Conservation (phyloP, 2,329 filamentous ascomycete species). For the Nothophoma quercina region DNA sequence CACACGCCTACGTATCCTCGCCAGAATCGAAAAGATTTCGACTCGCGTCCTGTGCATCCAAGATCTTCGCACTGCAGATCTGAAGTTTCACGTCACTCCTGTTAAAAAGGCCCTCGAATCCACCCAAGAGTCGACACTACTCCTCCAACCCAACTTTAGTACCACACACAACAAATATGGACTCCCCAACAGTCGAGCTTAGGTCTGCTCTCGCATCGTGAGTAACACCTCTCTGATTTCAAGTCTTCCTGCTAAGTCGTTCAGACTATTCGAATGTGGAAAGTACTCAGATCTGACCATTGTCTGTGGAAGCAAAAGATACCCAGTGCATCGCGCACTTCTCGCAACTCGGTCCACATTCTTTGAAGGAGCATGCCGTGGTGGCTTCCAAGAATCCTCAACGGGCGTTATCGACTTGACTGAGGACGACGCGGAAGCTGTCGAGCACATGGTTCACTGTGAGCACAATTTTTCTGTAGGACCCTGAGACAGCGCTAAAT, state of each 20-base stretch:
- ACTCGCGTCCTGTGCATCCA: conserved; percentile 18
- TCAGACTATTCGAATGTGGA: conserved; percentile 47
- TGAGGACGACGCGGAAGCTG: conserved; percentile 51
- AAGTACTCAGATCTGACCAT: conserved; percentile 60
- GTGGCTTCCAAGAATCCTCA: conserved; percentile 47
- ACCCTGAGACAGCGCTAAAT: conserved; percentile 26
- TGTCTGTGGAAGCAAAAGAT: conserved; percentile 55
- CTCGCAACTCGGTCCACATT: conserved; percentile 59
- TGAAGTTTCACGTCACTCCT: conserved; percentile 15
- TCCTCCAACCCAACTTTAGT: neutral
- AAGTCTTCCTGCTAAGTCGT: conserved; percentile 36
- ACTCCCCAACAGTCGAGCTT: conserved; percentile 53
- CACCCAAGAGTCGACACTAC: neutral
- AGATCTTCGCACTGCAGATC: conserved; percentile 19
- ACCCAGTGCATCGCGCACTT: conserved; percentile 57
- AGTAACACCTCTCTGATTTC: conserved; percentile 28
- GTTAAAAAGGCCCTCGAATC: conserved; percentile 18
- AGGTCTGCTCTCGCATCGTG: conserved; percentile 58
- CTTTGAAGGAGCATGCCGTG: conserved; percentile 53
- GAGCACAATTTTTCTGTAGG: conserved; percentile 24
- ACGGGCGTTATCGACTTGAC: conserved; percentile 50
- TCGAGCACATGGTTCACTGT: conserved; percentile 54
- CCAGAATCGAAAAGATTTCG: conserved; percentile 17
- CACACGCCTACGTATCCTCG: conserved; percentile 27
- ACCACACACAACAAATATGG: conserved; percentile 36